phyloP scores from a whole-genome alignment of 495 filamentous ascomycete genomes.

The Penicillium maclennaniae region DNA sequence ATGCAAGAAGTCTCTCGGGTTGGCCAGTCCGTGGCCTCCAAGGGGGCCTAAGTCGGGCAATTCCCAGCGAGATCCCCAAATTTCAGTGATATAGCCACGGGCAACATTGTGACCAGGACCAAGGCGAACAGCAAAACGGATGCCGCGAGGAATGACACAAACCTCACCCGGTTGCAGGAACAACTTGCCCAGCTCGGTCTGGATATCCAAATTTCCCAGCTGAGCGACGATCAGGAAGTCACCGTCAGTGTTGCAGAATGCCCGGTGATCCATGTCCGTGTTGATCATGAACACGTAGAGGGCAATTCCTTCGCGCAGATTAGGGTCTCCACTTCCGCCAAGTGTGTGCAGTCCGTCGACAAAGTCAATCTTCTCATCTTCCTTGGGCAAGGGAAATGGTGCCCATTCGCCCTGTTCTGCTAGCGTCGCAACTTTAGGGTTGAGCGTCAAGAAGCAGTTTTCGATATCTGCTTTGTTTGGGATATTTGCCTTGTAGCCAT shows the following conservation, averaged over 20 bases:
- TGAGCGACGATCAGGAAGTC: conserved; percentile 42
- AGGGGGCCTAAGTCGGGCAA: conserved; percentile 40
- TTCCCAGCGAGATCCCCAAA: conserved; percentile 40
- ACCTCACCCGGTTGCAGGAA: conserved; percentile 42
- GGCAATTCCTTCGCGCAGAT: conserved; percentile 11
- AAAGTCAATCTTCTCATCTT: conserved; percentile 36
- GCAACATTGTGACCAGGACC: conserved; percentile 17
- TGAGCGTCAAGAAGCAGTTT: conserved; percentile 39
- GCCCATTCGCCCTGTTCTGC: conserved; percentile 40
- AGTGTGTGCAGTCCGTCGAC: conserved; percentile 39
- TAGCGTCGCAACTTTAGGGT: conserved; percentile 35
- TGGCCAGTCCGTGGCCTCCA: conserved; percentile 37
- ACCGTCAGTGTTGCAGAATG: conserved; percentile 41
- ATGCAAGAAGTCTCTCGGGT: conserved; percentile 40
- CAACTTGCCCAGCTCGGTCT: conserved; percentile 41
- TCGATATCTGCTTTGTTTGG: conserved; percentile 35
- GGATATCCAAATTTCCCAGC: conserved; percentile 38
- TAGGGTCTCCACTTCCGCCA: conserved; percentile 31
- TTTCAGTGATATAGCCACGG: conserved; percentile 39
- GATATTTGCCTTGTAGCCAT: conserved; percentile 33
- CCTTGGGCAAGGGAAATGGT: conserved; percentile 35
- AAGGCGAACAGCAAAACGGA: conserved; percentile 31
- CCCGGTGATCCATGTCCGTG: conserved; percentile 20
- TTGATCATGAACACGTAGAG: conserved; percentile 15
- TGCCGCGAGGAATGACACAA: conserved; percentile 38